Evolutionary conservation across 257 asterid genomes (phyloP), one percentile per base, ranked within the genome.

Genomic region (Paulownia fortunei): DNA sequence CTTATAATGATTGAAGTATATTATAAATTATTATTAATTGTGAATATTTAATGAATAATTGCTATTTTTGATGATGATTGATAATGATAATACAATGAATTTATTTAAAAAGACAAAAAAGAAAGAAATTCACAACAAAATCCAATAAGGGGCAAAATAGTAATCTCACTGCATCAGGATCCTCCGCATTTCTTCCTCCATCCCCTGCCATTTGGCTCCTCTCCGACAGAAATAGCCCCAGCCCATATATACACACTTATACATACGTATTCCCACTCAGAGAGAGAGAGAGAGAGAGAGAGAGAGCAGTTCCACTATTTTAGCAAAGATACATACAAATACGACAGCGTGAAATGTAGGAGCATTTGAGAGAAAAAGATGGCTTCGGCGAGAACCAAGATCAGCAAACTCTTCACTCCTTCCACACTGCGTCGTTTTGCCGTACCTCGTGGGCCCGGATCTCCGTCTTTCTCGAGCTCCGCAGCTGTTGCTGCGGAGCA

Each of bases 391-490:
- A 79, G 85, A 61, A 76, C 70, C 12, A 75, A 49, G 78, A 76
- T 83, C 74, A 75, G 75, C 36, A 83, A 71, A 72, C 79, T 87
- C 73, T 24, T 78, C 46, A 54, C 59, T 46, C 27, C 74, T 64
- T 16, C 81, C 6, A 76, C 73, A 68, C 72, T 18, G 21, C 52
- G 64, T 3, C 58, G 83, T 71, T 81, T 79, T 15, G 64, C 73
- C 69, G 64, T 36, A 10, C 76, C 83, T 18, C 77, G 64, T 9
- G 67, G 51, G 36, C 24, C 72, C 68, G 65, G 85, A 84, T 80
- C 83, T 30, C 62, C 65, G 36, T 79, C 76, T 4, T 84, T 87
- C 71, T 85, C 89, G 58, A 85, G 75, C 76, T 81, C 91, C 30
- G 84, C 87, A 19, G 84, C 88, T 5, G 78, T 55, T 10, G 83